Conservation (phyloP, 2,329 filamentous ascomycete species). For the Monosporascus sp. region DNA sequence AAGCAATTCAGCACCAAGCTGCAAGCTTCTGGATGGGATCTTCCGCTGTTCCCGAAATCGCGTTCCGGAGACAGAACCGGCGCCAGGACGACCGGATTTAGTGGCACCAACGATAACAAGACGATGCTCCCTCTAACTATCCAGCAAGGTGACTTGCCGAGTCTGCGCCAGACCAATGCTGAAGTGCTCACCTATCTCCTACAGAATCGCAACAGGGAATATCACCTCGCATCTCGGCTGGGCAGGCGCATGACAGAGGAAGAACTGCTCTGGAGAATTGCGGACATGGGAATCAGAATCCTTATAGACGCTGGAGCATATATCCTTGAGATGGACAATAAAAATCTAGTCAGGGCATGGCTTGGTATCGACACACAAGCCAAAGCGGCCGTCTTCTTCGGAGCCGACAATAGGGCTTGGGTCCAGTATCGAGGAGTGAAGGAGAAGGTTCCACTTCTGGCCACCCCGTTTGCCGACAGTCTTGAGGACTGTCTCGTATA, state of each 20-base stretch:
- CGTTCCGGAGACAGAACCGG: constrained; percentile 4
- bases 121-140: constrained; percentile 55
- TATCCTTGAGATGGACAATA: constrained; percentile 58
- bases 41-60: constrained; percentile 39
- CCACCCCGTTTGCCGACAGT: constrained; percentile 49
- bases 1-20: constrained; percentile 60
- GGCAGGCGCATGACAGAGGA: constrained; percentile 37
- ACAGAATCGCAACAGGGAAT: constrained; percentile 43
- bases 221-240: constrained; percentile 21
- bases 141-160: constrained; percentile 51
- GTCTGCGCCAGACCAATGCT: constrained; percentile 55
- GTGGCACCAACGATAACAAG: constrained; percentile 65
- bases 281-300: constrained; percentile 35
- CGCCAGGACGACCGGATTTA: constrained; percentile 59
- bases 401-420: constrained; percentile 36
- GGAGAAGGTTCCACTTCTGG: constrained; percentile 37
- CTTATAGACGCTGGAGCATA: constrained; percentile 62
- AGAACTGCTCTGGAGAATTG: constrained; percentile 36
- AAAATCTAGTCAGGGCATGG: constrained; percentile 43
- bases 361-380: constrained; percentile 37
- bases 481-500: constrained; percentile 49
- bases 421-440: constrained; percentile 32
- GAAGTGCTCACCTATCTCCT: constrained; percentile 57
- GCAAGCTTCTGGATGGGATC: constrained; percentile 62
- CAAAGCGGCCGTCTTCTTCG: constrained; percentile 50